Evolutionary conservation across 2,329 filamentous ascomycete genomes (phyloP), one percentile per base, ranked within the genome.

Genomic region (Phoma herbarum): DNA sequence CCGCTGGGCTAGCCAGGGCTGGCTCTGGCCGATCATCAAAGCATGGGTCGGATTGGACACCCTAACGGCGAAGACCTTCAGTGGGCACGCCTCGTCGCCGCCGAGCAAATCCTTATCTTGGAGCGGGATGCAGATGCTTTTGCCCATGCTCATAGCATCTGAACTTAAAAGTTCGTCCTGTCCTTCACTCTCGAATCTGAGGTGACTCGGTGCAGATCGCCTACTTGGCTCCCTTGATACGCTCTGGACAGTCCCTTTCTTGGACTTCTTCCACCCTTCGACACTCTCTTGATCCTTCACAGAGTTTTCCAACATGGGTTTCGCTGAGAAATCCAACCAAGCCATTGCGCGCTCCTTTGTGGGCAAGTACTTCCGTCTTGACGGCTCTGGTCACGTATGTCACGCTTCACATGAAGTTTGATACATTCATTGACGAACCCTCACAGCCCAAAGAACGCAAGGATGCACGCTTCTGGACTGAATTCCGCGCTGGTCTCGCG

Each of bases 321-420:
- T 72, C 65, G 52, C 75, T 52, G 68, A 77, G 44, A 73, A 72
- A 44, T 62, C 68, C 60, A 78, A 79, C 55, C 45, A 63, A 25
- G 68, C 64, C 43, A 62, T 78, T 52, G 76, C 75, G 31, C 65
- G 66, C 65, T 75, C 75, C 48, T 42, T 69, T 14, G 69, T 77
- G 60, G 77, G 77, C 61, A 69, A 62, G 52, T 79, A 78, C 65
- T 96, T 96, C 79, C 86, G 87, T 65, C 86, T 96, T 39, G 91
- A 96, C 62, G 90, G 90, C 65, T 92, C 86, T 37, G 91, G 91
- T 69, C 90, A 94, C 85, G 90, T 91, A 85, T 82, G 88, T 84
- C 29, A 41, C 54, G 49, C 58, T 49, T 35, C 28, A 20, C 39
- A 10, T 12, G 47, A 41, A n/a, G 16, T 28, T 23, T 47, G 39